Evolutionary conservation across 179 eudicot genomes (phyloP).

Genomic region (Pouteria campechiana): DNA sequence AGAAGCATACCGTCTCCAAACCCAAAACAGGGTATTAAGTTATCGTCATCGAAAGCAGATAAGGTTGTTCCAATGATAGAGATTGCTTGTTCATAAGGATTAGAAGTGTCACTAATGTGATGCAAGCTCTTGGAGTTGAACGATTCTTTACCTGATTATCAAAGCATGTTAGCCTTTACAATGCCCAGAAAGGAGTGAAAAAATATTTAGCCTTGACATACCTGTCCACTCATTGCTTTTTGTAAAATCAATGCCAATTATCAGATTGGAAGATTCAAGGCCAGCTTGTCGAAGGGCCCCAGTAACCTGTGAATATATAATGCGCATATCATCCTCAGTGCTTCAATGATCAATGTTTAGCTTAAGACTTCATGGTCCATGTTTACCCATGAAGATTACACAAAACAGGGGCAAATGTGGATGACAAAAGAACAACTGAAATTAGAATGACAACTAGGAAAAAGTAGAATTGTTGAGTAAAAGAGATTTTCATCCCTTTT

Average conservation of each 20-base stretch:
- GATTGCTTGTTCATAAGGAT: constrained; percentile 95
- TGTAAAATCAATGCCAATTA: constrained; percentile 95
- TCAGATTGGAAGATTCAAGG: constrained; percentile 89
- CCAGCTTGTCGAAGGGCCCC: constrained; percentile 89
- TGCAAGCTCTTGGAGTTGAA: constrained; percentile 77
- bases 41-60: constrained; percentile 88
- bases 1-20: constrained; percentile 79
- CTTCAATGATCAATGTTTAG: too few species aligned
- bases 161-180: constrained; percentile 10
- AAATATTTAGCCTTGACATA: too few species aligned
- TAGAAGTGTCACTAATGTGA: constrained; percentile 53
- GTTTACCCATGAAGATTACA: too few species aligned
- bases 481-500: too few species aligned
- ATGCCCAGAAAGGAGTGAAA: background rate
- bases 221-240: constrained; percentile 99
- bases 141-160: constrained; percentile 62
- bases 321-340: too few species aligned
- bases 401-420: too few species aligned
- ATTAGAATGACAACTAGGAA: too few species aligned
- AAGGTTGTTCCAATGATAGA: constrained; percentile 89
- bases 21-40: constrained; percentile 91
- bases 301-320: constrained; percentile 65
- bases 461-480: too few species aligned
- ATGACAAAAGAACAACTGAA: too few species aligned
- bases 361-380: too few species aligned